A percentile compares a stretch with the other conserved stretches of the same genome.
These are phyloP conservation scores for Cubamyces sp. DNA, from an alignment of 768 basidiomycete genomes.

Conservation along the genomic window DNA sequence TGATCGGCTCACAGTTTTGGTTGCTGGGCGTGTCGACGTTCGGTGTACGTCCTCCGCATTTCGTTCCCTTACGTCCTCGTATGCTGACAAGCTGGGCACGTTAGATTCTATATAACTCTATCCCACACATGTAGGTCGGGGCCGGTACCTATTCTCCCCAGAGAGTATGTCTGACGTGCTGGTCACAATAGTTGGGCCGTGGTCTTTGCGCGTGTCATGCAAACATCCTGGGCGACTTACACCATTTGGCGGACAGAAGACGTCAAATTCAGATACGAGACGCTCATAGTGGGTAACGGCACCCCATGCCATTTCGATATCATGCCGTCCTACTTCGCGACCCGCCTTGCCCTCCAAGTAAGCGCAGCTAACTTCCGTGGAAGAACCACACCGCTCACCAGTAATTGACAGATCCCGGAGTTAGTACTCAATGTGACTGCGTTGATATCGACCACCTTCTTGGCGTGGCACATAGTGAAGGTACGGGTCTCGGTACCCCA, in stretches of 20 bases:
- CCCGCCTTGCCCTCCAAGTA: slow-evolving; percentile 49
- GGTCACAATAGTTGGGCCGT: slow-evolving; percentile 46
- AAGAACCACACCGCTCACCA: not conserved
- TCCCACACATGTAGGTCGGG: slow-evolving; percentile 53
- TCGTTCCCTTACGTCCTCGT: not conserved
- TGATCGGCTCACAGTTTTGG: slow-evolving; percentile 57
- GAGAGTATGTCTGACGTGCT: not conserved
- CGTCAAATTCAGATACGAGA: slow-evolving; percentile 39
- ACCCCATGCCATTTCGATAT: slow-evolving; percentile 56
- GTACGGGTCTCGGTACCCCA: slow-evolving; percentile 29
- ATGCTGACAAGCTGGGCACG: not conserved
- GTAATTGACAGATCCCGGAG: slow-evolving; percentile 49
- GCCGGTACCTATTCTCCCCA: not conserved
- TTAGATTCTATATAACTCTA: slow-evolving; percentile 51
- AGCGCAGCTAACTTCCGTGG: slow-evolving; percentile 4
- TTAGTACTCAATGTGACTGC: slow-evolving; percentile 49
- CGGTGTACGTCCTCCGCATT: slow-evolving; percentile 33
- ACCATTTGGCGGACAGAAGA: slow-evolving; percentile 50
- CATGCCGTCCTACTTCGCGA: slow-evolving; percentile 48
- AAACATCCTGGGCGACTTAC: slow-evolving; percentile 56
- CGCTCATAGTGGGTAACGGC: slow-evolving; percentile 42
- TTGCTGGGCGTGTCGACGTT: slow-evolving; percentile 54
- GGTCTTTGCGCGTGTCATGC: slow-evolving; percentile 48
- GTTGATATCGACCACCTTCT: slow-evolving; percentile 44
- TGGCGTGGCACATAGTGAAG: slow-evolving; percentile 52